phyloP scores from a whole-genome alignment of 2,329 filamentous ascomycete species.

The Dactylellina cionopaga region DNA sequence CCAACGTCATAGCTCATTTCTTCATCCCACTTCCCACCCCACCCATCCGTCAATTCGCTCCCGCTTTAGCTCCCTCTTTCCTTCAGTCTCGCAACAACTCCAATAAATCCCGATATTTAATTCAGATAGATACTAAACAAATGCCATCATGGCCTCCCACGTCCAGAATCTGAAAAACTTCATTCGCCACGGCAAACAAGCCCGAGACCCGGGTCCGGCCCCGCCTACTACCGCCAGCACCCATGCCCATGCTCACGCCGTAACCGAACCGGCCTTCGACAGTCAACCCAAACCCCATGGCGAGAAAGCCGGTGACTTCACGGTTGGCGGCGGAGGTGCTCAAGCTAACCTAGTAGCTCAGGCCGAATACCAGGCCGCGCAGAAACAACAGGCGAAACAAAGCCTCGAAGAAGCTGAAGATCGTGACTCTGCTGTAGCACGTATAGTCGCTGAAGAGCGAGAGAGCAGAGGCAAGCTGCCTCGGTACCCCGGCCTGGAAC shows the following conservation, averaged over 20 bases:
- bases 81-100: background rate
- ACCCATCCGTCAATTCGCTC: background rate
- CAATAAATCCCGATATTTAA: background rate
- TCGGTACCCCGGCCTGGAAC: conserved; percentile 81
- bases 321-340: conserved; percentile 69
- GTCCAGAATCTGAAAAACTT: conserved; percentile 99
- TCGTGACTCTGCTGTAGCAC: conserved; percentile 77
- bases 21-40: background rate
- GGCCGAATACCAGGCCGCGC: conserved; percentile 68
- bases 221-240: conserved; percentile 70
- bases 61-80: background rate
- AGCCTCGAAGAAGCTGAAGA: conserved; percentile 63
- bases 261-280: conserved; percentile 66
- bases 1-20: background rate
- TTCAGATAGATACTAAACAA: conserved; percentile 34
- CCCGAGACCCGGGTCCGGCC: conserved; percentile 71
- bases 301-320: conserved; percentile 71
- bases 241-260: conserved; percentile 68
- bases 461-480: conserved; percentile 86
- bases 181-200: conserved; percentile 97
- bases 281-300: conserved; percentile 61
- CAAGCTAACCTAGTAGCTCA: conserved; percentile 74
- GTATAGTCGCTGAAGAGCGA: conserved; percentile 90
- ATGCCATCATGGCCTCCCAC: conserved; percentile 67
- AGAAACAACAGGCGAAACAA: conserved; percentile 60